These are phyloP conservation scores for Saccharum hybrid DNA, from an alignment of 202 grass and related monocot species.

Conservation along the genomic window DNA sequence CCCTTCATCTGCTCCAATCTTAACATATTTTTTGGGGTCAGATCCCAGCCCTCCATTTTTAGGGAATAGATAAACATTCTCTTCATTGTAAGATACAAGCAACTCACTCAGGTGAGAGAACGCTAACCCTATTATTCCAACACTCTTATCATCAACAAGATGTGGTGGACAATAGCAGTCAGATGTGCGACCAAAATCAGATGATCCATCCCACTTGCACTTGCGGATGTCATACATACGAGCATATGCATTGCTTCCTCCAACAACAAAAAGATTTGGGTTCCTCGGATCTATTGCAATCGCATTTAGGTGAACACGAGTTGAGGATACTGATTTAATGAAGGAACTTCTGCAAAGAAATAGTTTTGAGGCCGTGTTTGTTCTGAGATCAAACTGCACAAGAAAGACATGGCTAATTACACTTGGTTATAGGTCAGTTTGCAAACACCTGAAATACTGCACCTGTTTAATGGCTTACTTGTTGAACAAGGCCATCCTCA, in stretches of 20 bases:
- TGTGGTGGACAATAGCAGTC: conserved; percentile 78
- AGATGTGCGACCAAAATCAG: conserved; percentile 52
- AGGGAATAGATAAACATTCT: conserved; percentile 83
- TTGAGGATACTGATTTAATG: conserved; percentile 43
- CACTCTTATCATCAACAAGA: conserved; percentile 55
- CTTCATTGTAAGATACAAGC: conserved; percentile 77
- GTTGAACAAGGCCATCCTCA: conserved; percentile 92
- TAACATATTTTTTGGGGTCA: conserved; percentile 39
- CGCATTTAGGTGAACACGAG: conserved; percentile 62
- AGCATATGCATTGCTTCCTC: conserved; percentile 77
- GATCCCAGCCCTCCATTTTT: conserved; percentile 85
- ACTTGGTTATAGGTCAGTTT: conserved; percentile 5
- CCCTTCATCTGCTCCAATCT: conserved; percentile 37
- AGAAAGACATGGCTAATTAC: conserved; percentile 26
- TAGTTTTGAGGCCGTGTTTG: conserved; percentile 63
- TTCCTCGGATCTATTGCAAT: conserved; percentile 80
- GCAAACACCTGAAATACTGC: conserved; percentile 18
- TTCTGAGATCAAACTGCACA: conserved; percentile 92
- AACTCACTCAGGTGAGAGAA: conserved; percentile 89
- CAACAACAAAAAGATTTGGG: conserved; percentile 81
- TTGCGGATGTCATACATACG: conserved; percentile 88
- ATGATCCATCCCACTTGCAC: conserved; percentile 69
- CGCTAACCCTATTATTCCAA: conserved; percentile 86
- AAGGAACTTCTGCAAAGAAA: conserved; percentile 62
- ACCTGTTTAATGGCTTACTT: conserved; percentile 51